Evolutionary conservation across 495 filamentous ascomycete species (phyloP), one percentile per base, ranked within the genome.

Genomic region (Neurospora sublineolata): DNA sequence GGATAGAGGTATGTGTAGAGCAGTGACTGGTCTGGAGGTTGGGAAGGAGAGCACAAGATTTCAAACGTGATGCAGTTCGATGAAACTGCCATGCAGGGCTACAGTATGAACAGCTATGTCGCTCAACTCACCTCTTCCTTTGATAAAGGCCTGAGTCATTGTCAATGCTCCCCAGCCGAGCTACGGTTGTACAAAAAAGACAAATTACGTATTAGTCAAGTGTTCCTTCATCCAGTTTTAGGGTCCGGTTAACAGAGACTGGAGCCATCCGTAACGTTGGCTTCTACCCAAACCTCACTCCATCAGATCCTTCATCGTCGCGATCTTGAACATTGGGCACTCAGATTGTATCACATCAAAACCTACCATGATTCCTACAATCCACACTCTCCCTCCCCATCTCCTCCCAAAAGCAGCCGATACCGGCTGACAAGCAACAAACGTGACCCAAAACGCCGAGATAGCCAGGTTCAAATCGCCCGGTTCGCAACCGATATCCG

Each of bases 381-480:
- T 84, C 86, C 86, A 89, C 4, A 77, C 72, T 27, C 79, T 80
- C 68, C 83, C 84, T 37, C 88, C 87, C 70, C 85, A 77, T 67
- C 80, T 79, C 64, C 83, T 75, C 0, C 88, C 88, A n/a, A 86
- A 75, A 3, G 86, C 87, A 10, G 86, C 84, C 8, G 85, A 86
- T 0, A 86, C 76, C 0, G 87, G 86, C 72, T 89, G 88, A 2
- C 89, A 78, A 3, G 82, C 46, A 9, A 90, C 87, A 72, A 89
- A 89, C 42, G 82, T 83, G 71, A 83, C 77, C 68, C 86, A 89
- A 78, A 89, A 89, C 27, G 83, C 77, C 16, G 85, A 83, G 27
- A 88, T 82, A 0, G 87, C 83, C 9, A 80, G 78, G 72, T 89
- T 89, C 27, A 90, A 74, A 74, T 88, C 88, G 9, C 77, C 71